These are phyloP conservation scores for Volvox carteri DNA, from an alignment of 163 green algal genomes.

Conservation along the genomic window DNA sequence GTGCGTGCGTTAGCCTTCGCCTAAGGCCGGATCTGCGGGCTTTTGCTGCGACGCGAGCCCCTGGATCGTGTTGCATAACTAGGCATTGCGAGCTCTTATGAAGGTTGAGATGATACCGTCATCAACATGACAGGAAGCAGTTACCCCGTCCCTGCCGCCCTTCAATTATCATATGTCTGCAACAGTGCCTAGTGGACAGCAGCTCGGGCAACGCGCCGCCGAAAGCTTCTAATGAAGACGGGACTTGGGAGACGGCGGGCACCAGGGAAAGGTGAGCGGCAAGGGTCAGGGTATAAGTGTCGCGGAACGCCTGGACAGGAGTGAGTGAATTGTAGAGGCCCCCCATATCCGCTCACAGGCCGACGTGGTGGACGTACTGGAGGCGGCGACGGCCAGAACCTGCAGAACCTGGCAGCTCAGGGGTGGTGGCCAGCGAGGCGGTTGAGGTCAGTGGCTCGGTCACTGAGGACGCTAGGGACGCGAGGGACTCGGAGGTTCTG, in stretches of 20 bases:
- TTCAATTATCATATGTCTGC: background rate
- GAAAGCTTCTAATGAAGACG: background rate
- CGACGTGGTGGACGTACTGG: conserved; percentile 31
- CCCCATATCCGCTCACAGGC: no score
- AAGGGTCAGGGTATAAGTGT: background rate
- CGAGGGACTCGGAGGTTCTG: background rate
- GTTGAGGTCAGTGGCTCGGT: background rate
- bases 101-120: no score
- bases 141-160: no score
- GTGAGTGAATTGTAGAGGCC: no score
- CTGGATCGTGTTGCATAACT: no score
- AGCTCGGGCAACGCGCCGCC: background rate
- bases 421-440: background rate
- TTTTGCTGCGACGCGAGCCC: no score
- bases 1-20: no score
- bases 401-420: background rate
- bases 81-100: no score
- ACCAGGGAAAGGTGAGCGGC: background rate
- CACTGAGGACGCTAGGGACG: no score
- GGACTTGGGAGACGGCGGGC: background rate
- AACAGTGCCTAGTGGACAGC: conserved; percentile 46
- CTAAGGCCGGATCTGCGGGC: no score
- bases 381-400: background rate
- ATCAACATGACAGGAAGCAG: no score
- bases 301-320: no score